Conservation (phyloP, 169 alveolate species). For the Cryptosporidium muris region DNA sequence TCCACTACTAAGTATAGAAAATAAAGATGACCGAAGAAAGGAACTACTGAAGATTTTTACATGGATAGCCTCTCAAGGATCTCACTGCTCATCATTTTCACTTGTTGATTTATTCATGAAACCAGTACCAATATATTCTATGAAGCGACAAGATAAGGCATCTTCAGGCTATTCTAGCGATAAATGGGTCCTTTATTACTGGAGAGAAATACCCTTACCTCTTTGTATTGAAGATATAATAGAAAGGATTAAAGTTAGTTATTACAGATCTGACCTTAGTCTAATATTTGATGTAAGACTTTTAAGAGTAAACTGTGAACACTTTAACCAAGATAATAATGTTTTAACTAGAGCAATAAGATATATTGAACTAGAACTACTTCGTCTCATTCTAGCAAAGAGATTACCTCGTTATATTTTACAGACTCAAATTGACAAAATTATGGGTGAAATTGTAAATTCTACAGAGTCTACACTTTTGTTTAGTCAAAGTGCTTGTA, state of each 20-base stretch:
- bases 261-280: constrained; percentile 75
- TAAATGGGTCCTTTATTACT: constrained; percentile 73
- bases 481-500: too few relatives aligned
- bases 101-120: constrained; percentile 36
- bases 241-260: constrained; percentile 71
- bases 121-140: constrained; percentile 51
- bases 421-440: background rate
- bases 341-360: constrained; percentile 39
- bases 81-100: constrained; percentile 15
- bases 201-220: constrained; percentile 76
- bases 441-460: too few relatives aligned
- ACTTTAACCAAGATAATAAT: constrained; percentile 72
- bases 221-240: constrained; percentile 71
- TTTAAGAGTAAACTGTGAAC: constrained; percentile 73
- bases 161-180: constrained; percentile 58
- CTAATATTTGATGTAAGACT: constrained; percentile 69
- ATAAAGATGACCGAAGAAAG: background rate
- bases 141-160: background rate
- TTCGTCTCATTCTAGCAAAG: constrained; percentile 36
- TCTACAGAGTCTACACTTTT: too few relatives aligned
- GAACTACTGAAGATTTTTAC: constrained; percentile 13
- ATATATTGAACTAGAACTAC: constrained; percentile 33
- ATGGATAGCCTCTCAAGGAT: constrained; percentile 32
- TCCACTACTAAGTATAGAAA: background rate
- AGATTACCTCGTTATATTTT: constrained; percentile 59